A percentile compares a stretch with the other conserved stretches of the same genome.
Conservation (phyloP, 768 basidiomycete genomes). For the Auriscalpium microsporum region DNA sequence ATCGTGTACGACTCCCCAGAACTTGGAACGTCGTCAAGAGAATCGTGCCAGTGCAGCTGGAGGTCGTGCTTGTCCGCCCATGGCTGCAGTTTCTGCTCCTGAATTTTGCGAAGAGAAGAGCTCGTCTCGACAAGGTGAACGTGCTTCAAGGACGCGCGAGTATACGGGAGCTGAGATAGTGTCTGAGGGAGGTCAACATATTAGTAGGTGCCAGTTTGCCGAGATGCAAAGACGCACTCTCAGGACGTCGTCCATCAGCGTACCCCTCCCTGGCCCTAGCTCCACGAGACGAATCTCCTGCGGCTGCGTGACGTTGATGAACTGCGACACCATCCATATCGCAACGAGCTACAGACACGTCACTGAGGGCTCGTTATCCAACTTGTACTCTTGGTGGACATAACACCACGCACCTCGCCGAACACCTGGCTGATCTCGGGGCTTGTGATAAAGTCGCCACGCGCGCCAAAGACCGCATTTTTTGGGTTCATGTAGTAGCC, state of each 20-base stretch:
- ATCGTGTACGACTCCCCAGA: constrained; percentile 59
- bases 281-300: constrained; percentile 67
- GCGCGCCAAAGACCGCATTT: constrained; percentile 71
- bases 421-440: constrained; percentile 96
- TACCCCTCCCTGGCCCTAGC: constrained; percentile 90
- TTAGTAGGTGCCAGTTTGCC: too few relatives aligned
- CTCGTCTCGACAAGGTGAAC: constrained; percentile 84
- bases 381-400: constrained; percentile 1
- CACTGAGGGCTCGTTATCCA: constrained; percentile 32
- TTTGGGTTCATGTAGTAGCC: constrained; percentile 85
- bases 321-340: constrained; percentile 79
- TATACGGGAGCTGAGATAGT: constrained; percentile 38
- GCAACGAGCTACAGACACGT: constrained; percentile 59
- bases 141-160: constrained; percentile 26
- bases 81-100: constrained; percentile 41
- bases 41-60: constrained; percentile 61
- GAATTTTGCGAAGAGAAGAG: constrained; percentile 51
- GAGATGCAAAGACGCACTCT: constrained; percentile 43
- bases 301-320: constrained; percentile 44
- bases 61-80: constrained; percentile 25
- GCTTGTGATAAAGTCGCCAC: constrained; percentile 92
- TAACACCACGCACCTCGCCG: constrained; percentile 66
- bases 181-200: constrained; percentile 29
- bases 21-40: constrained; percentile 55
- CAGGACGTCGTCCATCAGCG: constrained; percentile 82